Base-by-base conservation (phyloP, 148 eudicot species). In the Selenicereus undatus region DNA sequence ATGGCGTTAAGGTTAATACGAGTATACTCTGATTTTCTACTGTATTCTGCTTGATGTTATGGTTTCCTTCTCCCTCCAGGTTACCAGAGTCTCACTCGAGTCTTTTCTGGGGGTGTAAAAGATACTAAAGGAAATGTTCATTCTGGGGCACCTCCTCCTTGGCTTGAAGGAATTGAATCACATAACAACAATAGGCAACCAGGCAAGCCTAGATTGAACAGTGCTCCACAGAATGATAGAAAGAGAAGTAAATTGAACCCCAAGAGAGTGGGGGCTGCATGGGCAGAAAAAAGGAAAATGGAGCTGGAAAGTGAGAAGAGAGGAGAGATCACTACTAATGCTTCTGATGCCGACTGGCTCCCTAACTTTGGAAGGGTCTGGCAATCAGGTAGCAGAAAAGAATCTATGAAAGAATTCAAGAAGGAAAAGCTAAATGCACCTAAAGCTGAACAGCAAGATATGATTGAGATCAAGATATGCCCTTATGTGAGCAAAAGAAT, bases 301-400 rank as follows among this genome's bases (percentile, higher is more conserved):
- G 99, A 95, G 85, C n/a, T 95, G 87, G 97, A 95, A 87, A 79
- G 88, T 95, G 98, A 96, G 88, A 93, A 81, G 82, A 90, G 87
- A 85, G 98, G 98, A 76, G 95, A 83, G 86, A 78, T 83, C 70
- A 76, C 83, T n/a, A 32, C 82, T 32, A 82, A 83, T 75, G 79
- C 72, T 76, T 87, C 84, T 76, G 92, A 90, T 82, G 86, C 86
- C 75, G 86, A 91, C 77, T 95, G 99, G 99, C 97, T 95, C 73
- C 99, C 99, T 71, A 91, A 95, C 81, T 95, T 95, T 75, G 99
- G 99, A 66, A 82, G 97, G 82, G 97, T 95, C 68, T 95, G 99
- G 99, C 97, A 95, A 77, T 92, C 97, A 74, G 97, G 99, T 76
- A 93, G 86, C 85, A 82, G 99, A 42, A 95, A 93, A 76, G 97